Base-by-base conservation (phyloP, 1,284 basidiomycete species). In the Ustilago cynodontis region DNA sequence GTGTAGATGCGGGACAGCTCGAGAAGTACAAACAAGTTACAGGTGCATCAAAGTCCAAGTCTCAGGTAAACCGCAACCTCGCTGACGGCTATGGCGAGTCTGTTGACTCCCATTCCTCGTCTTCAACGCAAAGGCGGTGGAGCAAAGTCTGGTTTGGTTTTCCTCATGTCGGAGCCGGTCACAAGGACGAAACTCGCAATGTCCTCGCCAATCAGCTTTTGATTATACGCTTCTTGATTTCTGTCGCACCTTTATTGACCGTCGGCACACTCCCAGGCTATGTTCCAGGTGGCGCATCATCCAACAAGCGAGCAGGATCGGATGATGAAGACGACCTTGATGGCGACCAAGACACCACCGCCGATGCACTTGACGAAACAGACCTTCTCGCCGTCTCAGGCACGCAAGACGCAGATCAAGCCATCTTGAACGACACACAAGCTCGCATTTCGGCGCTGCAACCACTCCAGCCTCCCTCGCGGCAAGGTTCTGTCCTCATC, bases 161-260 rank as follows among this genome's bases (percentile, higher is more conserved):
- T 82, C 96, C 96, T 57, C 96, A 99, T 88, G 93, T 93, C 79
- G 95, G 95, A 92, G 93, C 92, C 77, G 94, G 95, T 0, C 96
- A 98, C 78, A 91, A 93, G 50, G 94, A 99, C 85, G 94, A 96
- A 87, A 92, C 95, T 81, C 90, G 96, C 59, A 99, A 98, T 86
- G 93, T 99, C 65, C 88, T 93, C 14, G 91, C 92, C 11, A 98
- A 99, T 86, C 96, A 99, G 85, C 84, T 92, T 22, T 89, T 98
- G n/a, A 87, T 99, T 20, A 88, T 98, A 24, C 91, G 90, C 2
- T 97, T 98, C 84, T 87, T 99, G 54, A 89, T 91, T 18, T 93
- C 92, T 11, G 92, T 91, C 13, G 88, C 90, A 0, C 88, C 89
- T 1, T 87, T 92, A 22, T 88, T 99, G 9, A 89, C 88, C 7